A percentile compares a stretch with the other conserved stretches of the same genome.
Conservation (phyloP, 768 basidiomycete species). For the Boletales sp. region DNA sequence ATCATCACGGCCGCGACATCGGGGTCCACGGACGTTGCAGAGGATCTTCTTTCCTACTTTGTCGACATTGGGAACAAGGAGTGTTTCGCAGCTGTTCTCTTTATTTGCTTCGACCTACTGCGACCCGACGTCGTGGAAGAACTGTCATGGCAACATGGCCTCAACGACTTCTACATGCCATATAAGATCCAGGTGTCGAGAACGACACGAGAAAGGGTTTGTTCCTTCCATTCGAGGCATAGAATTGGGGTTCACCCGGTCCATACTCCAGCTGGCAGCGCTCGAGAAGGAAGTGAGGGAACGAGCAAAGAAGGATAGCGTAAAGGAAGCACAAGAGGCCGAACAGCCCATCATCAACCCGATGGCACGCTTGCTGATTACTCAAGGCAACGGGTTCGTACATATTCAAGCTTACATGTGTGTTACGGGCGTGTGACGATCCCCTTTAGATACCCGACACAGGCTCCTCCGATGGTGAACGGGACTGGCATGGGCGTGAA, state of each 20-base stretch:
- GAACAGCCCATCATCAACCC: constrained; percentile 88
- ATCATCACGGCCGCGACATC: constrained; percentile 92
- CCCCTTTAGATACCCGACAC: constrained; percentile 50
- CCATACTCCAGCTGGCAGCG: constrained; percentile 51
- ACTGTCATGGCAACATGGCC: constrained; percentile 91
- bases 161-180: constrained; percentile 98
- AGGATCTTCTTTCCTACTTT: constrained; percentile 94
- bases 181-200: constrained; percentile 89
- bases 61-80: constrained; percentile 99
- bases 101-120: constrained; percentile 92
- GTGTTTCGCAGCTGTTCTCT: constrained; percentile 89
- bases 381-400: constrained; percentile 64
- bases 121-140: constrained; percentile 92
- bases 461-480: constrained; percentile 59
- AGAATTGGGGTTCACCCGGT: constrained; percentile 6
- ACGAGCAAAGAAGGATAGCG: constrained; percentile 77
- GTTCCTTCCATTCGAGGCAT: constrained; percentile 6
- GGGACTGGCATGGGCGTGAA: constrained; percentile 44
- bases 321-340: constrained; percentile 87
- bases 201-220: constrained; percentile 70
- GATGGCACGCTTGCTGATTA: constrained; percentile 59
- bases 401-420: not conserved
- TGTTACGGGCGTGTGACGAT: constrained; percentile 4
- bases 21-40: constrained; percentile 80
- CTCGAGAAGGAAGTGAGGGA: constrained; percentile 91